phyloP scores from a whole-genome alignment of 1,284 basidiomycete genomes.

The Erythrobasidium hasegawianum region DNA sequence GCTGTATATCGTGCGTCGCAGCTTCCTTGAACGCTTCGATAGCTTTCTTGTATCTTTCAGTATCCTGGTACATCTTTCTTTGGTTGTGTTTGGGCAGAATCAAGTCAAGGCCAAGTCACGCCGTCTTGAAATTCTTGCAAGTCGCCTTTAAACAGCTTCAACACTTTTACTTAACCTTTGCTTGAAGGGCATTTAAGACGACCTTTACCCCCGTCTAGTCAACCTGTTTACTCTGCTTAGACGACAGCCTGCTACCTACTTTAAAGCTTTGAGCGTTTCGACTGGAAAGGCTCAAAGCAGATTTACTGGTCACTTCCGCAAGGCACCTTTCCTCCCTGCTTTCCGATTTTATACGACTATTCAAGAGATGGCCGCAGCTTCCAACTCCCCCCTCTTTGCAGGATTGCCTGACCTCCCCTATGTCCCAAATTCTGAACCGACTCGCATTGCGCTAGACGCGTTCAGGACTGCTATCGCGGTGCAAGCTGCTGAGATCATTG shows the following conservation, averaged over 20 bases:
- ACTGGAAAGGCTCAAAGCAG: too few relatives aligned
- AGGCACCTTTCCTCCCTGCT: background rate
- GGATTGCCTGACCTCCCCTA: constrained; percentile 27
- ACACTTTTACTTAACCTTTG: too few relatives aligned
- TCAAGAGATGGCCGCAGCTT: constrained; percentile 15
- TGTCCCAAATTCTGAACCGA: constrained; percentile 23
- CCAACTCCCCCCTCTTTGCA: constrained; percentile 32
- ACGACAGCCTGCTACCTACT: background rate
- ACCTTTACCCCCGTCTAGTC: too few relatives aligned
- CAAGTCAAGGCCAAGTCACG: too few relatives aligned
- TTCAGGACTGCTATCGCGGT: constrained; percentile 82
- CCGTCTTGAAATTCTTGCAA: too few relatives aligned
- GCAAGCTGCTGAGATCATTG: constrained; percentile 66
- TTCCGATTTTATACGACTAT: background rate
- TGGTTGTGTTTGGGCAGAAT: too few relatives aligned
- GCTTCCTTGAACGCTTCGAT: constrained; percentile 15
- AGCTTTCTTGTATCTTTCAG: constrained; percentile 13
- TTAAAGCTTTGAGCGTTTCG: too few relatives aligned
- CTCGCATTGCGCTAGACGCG: constrained; percentile 59
- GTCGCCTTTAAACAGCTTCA: too few relatives aligned
- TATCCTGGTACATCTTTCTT: constrained; percentile 8
- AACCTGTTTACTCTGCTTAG: too few relatives aligned
- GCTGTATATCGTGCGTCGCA: constrained; percentile 9
- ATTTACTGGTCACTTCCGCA: too few relatives aligned
- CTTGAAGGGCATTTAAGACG: too few relatives aligned